Evolutionary conservation across 1,139 yeast genomes (phyloP), one percentile per base, ranked within the genome.

Genomic region (Saccharomyces pastorianus): DNA sequence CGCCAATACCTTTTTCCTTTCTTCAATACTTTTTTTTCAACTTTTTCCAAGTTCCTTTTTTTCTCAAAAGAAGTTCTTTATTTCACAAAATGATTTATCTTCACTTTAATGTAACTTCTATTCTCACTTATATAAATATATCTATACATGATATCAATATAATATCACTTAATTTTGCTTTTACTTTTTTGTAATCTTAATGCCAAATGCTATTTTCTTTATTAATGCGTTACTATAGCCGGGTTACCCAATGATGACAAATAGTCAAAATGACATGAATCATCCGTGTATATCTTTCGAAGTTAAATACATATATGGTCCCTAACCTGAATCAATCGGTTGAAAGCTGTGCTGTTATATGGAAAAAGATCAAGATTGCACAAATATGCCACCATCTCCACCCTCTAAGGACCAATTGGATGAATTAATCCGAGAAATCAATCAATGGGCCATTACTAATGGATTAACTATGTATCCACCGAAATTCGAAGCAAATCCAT

Each of bases 401-500:
- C 50, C 34, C 14, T 4, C 34, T 27, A 31, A 20, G 14, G 11
- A 48, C n/a, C 50, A 41, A 31, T n/a, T 48, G 20, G 31, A 23
- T 26, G 44, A 14, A 25, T n/a, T 20, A 3, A 34, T 34, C 13
- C 23, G 7, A 51, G 78, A 79, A 52, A 66, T 86, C 38, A 75
- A 78, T 51, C 96, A 90, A 61, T 90, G 95, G 90, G 76, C 88
- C 4, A 72, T 90, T 53, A 78, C 85, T 50, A 82, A 88, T 71
- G 96, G 97, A 1, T 73, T 90, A 53, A 78, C 83, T 14, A 84
- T 91, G 82, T 84, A 87, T 63, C 89, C 90, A 2, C 83, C 85
- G 3, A 72, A 76, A 44, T 84, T 77, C 68, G 49, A 61, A 44
- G 51, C 69, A 58, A 59, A 67, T 55, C 57, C 74, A 72, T 65